phyloP scores from a whole-genome alignment of 768 basidiomycete species.

The Suillus ampliporus region DNA sequence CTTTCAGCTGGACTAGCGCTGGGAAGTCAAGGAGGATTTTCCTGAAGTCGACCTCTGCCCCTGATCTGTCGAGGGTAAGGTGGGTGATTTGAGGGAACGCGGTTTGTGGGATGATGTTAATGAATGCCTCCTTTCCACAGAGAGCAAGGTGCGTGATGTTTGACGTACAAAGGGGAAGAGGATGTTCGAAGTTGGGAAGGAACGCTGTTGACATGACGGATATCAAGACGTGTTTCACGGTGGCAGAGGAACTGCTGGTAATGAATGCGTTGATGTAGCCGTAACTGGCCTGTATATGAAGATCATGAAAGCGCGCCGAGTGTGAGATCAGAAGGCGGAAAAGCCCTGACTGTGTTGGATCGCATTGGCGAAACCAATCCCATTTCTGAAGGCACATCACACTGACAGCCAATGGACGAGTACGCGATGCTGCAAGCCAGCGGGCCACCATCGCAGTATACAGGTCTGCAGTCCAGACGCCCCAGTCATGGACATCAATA shows the following conservation, averaged over 20 bases:
- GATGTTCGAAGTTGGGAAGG: not conserved
- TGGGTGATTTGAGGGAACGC: slow-evolving; percentile 26
- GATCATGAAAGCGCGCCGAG: slow-evolving; percentile 20
- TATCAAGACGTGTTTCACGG: slow-evolving; percentile 22
- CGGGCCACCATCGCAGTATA: slow-evolving; percentile 30
- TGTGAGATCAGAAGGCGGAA: slow-evolving; percentile 30
- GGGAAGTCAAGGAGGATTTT: slow-evolving; percentile 24
- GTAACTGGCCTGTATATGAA: slow-evolving; percentile 23
- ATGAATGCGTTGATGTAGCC: slow-evolving; percentile 30
- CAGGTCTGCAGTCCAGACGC: slow-evolving; percentile 33
- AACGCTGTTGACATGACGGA: slow-evolving; percentile 21
- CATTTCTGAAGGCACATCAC: slow-evolving; percentile 9
- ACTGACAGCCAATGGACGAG: slow-evolving; percentile 31
- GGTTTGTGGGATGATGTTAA: slow-evolving; percentile 22
- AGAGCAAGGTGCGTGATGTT: slow-evolving; percentile 22
- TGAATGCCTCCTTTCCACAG: slow-evolving; percentile 18
- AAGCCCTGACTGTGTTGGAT: slow-evolving; percentile 20
- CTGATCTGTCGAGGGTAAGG: slow-evolving; percentile 26
- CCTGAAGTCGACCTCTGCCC: slow-evolving; percentile 14
- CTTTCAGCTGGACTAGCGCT: slow-evolving; percentile 21
- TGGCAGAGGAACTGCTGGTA: slow-evolving; percentile 13
- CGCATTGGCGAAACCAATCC: slow-evolving; percentile 1
- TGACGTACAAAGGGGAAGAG: slow-evolving; percentile 19
- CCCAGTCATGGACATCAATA: slow-evolving; percentile 33
- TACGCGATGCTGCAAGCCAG: slow-evolving; percentile 28